Evolutionary conservation across 768 basidiomycete species (phyloP).

Genomic region (Panellus pusillus): DNA sequence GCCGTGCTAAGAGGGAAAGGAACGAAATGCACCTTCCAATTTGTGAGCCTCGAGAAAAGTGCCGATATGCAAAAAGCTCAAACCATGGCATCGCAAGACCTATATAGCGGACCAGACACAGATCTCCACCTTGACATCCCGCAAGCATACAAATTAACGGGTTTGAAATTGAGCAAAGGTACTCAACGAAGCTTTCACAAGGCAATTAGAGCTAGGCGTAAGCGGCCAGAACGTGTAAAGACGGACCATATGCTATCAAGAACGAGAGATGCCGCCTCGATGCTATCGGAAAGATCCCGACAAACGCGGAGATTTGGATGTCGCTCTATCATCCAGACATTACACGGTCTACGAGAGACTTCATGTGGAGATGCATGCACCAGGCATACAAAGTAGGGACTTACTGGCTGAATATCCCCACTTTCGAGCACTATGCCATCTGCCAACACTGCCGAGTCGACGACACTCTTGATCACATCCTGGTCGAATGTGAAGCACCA

Average conservation of each 20-base stretch:
- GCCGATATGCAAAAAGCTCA: background rate
- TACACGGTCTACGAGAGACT: background rate
- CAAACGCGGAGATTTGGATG: background rate
- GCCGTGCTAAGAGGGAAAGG: background rate
- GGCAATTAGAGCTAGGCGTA: background rate
- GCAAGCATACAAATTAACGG: too few relatives aligned
- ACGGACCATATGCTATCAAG: too few relatives aligned
- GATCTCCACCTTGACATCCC: too few relatives aligned
- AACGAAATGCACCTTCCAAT: background rate
- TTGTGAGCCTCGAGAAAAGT: background rate
- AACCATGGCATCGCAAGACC: background rate
- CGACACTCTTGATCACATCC: too few relatives aligned
- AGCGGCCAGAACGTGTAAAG: background rate
- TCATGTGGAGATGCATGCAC: too few relatives aligned
- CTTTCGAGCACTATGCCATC: background rate
- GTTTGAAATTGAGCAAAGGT: background rate
- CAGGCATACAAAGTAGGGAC: too few relatives aligned
- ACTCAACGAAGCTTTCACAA: background rate
- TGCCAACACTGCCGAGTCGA: too few relatives aligned
- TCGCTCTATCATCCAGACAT: background rate
- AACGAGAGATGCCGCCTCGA: background rate
- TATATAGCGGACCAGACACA: too few relatives aligned
- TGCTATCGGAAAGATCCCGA: background rate
- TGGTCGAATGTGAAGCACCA: too few relatives aligned
- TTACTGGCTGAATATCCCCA: constrained; percentile 7